Conservation (phyloP, 2,329 filamentous ascomycete genomes). For the Aspergillus candidus region DNA sequence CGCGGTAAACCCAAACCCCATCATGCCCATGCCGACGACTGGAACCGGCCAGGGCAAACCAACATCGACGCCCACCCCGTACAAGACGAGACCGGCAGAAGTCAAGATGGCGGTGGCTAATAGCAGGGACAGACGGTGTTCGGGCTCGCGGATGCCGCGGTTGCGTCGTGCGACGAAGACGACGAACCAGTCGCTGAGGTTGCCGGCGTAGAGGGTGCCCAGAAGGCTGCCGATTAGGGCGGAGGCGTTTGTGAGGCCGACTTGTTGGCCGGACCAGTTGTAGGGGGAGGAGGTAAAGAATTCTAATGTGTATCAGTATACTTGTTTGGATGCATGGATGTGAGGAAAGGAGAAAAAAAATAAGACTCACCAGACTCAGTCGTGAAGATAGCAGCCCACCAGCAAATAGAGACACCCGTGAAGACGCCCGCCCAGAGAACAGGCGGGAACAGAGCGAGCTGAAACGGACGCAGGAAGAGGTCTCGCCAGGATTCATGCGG, state of each 20-base stretch:
- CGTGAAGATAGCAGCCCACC: constrained; percentile 2
- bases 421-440: not conserved
- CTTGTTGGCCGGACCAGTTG: not conserved
- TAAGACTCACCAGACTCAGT: too few species aligned
- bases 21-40: not conserved
- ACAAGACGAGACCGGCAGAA: constrained; percentile 1
- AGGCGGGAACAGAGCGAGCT: too few species aligned
- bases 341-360: not conserved
- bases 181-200: constrained; percentile 20
- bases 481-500: too few species aligned
- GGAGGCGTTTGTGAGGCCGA: not conserved
- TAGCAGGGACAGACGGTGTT: constrained; percentile 20
- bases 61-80: constrained; percentile 1
- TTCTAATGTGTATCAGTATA: not conserved
- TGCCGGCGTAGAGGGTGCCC: constrained; percentile 11
- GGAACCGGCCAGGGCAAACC: not conserved
- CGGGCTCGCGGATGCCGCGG: constrained; percentile 21
- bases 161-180: constrained; percentile 18
- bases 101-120: not conserved
- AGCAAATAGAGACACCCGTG: constrained; percentile 1
- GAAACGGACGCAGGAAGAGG: too few species aligned
- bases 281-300: constrained; percentile 1
- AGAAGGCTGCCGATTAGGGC: not conserved
- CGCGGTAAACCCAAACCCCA: constrained; percentile 2
- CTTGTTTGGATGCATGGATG: too few species aligned